phyloP scores from a whole-genome alignment of 2,329 filamentous ascomycete genomes.

The Reticulascus tulasneorum region DNA sequence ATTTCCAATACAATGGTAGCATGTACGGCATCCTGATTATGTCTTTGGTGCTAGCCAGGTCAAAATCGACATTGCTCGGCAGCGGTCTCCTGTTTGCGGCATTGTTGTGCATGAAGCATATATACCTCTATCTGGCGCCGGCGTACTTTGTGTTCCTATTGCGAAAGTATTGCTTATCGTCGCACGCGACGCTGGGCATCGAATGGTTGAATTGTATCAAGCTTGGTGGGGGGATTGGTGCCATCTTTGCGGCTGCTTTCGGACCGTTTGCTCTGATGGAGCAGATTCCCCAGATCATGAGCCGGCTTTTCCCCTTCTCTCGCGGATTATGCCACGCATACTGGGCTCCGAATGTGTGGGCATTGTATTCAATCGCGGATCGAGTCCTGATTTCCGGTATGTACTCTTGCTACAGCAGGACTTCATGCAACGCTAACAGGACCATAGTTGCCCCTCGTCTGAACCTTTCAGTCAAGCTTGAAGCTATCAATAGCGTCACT shows the following conservation, averaged over 20 bases:
- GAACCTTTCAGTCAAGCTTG: slow-evolving; percentile 66
- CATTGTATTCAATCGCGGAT: slow-evolving; percentile 89
- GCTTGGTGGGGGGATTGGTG: slow-evolving; percentile 67
- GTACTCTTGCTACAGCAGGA: slow-evolving; percentile 22
- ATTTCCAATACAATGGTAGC: slow-evolving; percentile 98
- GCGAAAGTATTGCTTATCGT: slow-evolving; percentile 81
- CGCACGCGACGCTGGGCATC: slow-evolving; percentile 71
- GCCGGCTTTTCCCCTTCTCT: slow-evolving; percentile 88
- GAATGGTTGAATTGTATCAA: slow-evolving; percentile 78
- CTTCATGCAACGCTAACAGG: slow-evolving; percentile 25
- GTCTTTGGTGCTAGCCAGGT: slow-evolving; percentile 78
- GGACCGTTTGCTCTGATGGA: slow-evolving; percentile 80
- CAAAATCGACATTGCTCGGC: slow-evolving; percentile 67
- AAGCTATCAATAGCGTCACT: slow-evolving; percentile 83
- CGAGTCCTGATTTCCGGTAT: slow-evolving; percentile 75
- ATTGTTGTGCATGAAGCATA: slow-evolving; percentile 93
- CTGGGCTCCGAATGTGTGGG: slow-evolving; percentile 97
- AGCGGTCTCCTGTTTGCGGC: slow-evolving; percentile 82
- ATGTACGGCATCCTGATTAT: slow-evolving; percentile 88
- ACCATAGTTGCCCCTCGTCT: slow-evolving; percentile 72
- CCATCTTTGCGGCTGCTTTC: slow-evolving; percentile 76
- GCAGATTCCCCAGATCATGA: slow-evolving; percentile 80
- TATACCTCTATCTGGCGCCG: slow-evolving; percentile 92
- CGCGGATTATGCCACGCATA: slow-evolving; percentile 94
- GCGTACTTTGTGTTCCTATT: slow-evolving; percentile 94